These are phyloP conservation scores for Symbiodinium natans DNA, from an alignment of 73 alveolate species.

Conservation along the genomic window DNA sequence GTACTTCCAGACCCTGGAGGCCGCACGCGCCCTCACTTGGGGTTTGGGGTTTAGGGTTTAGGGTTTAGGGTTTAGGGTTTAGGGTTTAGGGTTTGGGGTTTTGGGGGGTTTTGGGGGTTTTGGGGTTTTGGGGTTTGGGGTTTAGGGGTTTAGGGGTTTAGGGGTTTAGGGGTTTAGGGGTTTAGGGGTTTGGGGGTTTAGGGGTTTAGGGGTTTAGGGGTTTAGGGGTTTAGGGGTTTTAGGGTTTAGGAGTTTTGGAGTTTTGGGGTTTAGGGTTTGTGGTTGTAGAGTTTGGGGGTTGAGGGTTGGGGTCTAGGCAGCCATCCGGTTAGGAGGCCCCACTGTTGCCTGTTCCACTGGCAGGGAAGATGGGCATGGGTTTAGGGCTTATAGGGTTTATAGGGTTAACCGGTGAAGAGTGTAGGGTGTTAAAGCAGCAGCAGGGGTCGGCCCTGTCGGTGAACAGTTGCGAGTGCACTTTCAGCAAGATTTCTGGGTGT, in stretches of 20 bases:
- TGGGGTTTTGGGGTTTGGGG: background rate
- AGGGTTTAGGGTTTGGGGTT: background rate
- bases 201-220: background rate
- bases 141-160: background rate
- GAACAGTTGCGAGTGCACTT: too few species aligned
- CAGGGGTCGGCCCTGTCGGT: too few species aligned
- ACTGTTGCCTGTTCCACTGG: too few species aligned
- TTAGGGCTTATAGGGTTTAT: too few species aligned
- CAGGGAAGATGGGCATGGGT: too few species aligned
- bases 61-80: background rate
- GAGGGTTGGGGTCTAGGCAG: too few species aligned
- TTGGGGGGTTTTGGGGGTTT: background rate
- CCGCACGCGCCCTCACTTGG: background rate
- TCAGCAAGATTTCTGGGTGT: too few species aligned
- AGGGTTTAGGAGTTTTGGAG: background rate
- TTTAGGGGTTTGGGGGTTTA: background rate
- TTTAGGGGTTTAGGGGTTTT: background rate
- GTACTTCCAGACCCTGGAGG: slow-evolving; percentile 2
- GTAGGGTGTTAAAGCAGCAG: too few species aligned
- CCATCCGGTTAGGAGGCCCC: too few species aligned
- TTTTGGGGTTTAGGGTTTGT: background rate
- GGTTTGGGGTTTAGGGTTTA: background rate
- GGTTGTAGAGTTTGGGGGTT: background rate
- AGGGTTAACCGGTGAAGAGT: too few species aligned
- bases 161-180: background rate